phyloP scores from a whole-genome alignment of 2,329 filamentous ascomycete species.

The Orbilia javanica region DNA sequence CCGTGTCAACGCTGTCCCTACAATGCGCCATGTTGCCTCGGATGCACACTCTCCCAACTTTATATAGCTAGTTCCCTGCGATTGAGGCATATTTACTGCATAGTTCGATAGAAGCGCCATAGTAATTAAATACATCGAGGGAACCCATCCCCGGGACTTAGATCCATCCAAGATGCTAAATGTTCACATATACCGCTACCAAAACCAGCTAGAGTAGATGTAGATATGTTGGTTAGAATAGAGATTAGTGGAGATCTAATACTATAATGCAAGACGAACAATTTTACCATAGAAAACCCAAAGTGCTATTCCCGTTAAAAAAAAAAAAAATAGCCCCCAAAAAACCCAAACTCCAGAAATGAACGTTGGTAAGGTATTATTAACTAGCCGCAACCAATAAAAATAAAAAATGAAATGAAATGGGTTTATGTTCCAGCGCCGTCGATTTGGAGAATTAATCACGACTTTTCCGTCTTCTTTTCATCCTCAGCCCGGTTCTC shows the following conservation, averaged over 20 bases:
- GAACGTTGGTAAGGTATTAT: neutral
- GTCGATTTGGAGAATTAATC: neutral
- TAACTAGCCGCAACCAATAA: neutral
- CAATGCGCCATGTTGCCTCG: neutral
- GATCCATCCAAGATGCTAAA: too few relatives aligned
- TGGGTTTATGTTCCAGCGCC: neutral
- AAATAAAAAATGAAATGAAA: too few relatives aligned
- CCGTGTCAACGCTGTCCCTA: neutral
- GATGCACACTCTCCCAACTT: neutral
- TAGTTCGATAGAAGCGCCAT: too few relatives aligned
- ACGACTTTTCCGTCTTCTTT: constrained; percentile 25
- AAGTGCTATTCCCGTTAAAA: constrained; percentile 1
- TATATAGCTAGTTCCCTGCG: neutral
- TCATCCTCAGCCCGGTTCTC: neutral
- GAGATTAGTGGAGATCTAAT: neutral
- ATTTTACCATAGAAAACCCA: neutral
- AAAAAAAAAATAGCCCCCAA: neutral
- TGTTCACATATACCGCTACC: too few relatives aligned
- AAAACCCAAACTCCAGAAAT: neutral
- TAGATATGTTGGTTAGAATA: neutral
- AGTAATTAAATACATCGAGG: too few relatives aligned
- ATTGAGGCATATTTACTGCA: neutral
- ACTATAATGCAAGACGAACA: neutral
- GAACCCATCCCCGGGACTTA: too few relatives aligned
- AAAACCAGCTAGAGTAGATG: neutral